These are phyloP conservation scores for Arthrobotrys sphaeroides DNA, from an alignment of 2,329 filamentous ascomycete species.

Conservation along the genomic window DNA sequence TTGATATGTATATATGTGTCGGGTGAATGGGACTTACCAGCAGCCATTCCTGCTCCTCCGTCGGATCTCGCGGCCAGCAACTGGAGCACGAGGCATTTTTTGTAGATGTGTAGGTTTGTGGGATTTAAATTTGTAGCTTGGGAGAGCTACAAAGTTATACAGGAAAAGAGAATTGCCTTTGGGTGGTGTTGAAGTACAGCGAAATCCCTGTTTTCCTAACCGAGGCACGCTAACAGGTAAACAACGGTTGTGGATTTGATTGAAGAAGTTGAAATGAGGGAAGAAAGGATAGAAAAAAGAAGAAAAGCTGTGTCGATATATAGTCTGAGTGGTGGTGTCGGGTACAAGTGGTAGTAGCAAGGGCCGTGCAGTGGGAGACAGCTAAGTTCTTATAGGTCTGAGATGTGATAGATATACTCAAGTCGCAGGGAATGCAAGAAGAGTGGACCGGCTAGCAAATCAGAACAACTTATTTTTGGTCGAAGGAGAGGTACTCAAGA, in stretches of 20 bases:
- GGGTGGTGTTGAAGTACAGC: slow-evolving; percentile 22
- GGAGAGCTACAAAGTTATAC: slow-evolving; percentile 37
- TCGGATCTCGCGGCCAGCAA: slow-evolving; percentile 58
- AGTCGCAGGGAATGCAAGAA: slow-evolving; percentile 45
- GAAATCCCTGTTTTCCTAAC: slow-evolving; percentile 50
- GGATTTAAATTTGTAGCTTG: slow-evolving; percentile 36
- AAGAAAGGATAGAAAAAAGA: not conserved
- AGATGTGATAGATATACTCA: slow-evolving; percentile 44
- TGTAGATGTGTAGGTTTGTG: slow-evolving; percentile 15
- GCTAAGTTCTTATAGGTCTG: slow-evolving; percentile 50
- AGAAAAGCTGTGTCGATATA: not conserved
- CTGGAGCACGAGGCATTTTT: slow-evolving; percentile 58
- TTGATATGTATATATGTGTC: too few species aligned
- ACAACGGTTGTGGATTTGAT: not conserved
- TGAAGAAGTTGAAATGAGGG: not conserved
- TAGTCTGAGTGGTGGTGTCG: not conserved
- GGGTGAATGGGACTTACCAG: slow-evolving; percentile 57
- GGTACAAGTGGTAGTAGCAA: slow-evolving; percentile 23
- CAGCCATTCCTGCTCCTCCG: slow-evolving; percentile 58
- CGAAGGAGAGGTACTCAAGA: slow-evolving; percentile 20
- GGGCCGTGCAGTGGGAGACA: slow-evolving; percentile 30
- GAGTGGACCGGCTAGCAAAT: slow-evolving; percentile 39
- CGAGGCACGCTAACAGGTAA: slow-evolving; percentile 44
- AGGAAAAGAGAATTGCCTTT: slow-evolving; percentile 37
- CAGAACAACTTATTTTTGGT: slow-evolving; percentile 42